Evolutionary conservation across 139 green algal genomes (phyloP), one percentile per base, ranked within the genome.

Genomic region (Chlorella sorokiniana): DNA sequence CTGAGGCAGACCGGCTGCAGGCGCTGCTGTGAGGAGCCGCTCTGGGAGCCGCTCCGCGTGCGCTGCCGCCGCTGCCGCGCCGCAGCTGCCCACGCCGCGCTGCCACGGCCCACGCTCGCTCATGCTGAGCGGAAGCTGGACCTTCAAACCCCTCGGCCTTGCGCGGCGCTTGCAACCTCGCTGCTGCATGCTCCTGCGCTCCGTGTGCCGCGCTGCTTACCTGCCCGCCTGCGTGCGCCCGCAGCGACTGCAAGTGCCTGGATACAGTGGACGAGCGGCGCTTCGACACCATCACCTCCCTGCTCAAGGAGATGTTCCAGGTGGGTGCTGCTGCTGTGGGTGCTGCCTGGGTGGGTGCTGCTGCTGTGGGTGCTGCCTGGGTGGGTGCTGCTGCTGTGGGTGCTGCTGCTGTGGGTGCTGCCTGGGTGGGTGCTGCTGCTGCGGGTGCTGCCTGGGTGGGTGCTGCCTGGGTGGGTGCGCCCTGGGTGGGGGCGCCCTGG

Each of bases 201-300:
- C 56, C 56, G n/a, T 65, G 56, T 22, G 18, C 56, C 56, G 23
- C 56, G 18, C 16, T 33, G 16, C 56, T 22, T 33, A 16, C 22
- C 56, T 33, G 37, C 65, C 10, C 37, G 3, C 38, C 22, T 38
- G 22, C 10, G n/a, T 4, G 7, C 33, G 31, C 8, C 5, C 38
- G 69, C 69, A 76, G 69, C 35, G 35, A 67, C 35, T 78, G 71
- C 71, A 65, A 78, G 23, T 42, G 38, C n/a, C 77, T 83, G 35
- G 77, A 83, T 64, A 83, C 77, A 4, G 37, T 37, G 4, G 54
- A 40, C 29, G 73, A 80, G 73, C 73, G 73, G 14, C 77, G 77
- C 8, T 83, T 69, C 37, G 77, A 83, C 45, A 54, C 11, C 77
- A 83, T 83, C 48, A 69, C 45, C 33, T 37, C 31, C 23, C 77